Evolutionary conservation across 2,329 filamentous ascomycete genomes (phyloP), one percentile per base, ranked within the genome.

Genomic region (Aureobasidium zeae): DNA sequence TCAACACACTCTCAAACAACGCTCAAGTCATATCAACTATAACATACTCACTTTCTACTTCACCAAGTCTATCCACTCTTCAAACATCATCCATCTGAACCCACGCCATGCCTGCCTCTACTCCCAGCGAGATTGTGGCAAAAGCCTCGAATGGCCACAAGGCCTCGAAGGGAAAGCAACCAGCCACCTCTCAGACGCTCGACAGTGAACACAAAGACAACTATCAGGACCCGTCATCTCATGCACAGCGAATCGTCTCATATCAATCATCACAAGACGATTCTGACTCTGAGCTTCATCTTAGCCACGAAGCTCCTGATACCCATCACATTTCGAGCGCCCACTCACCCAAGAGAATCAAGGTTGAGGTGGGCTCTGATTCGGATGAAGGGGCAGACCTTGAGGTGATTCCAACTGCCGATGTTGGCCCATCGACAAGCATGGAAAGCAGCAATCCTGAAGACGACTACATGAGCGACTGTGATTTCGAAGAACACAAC

Each of bases 391-490:
- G 13, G n/a, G n/a, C n/a, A n/a, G n/a, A n/a, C n/a, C n/a, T 10
- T 10, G 6, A 11, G 26, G 6, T n/a, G 12, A 7, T n/a, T 2
- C 12, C 26, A n/a, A 29, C 5, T n/a, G 26, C 10, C 19, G 10
- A 6, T n/a, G 13, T 3, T 4, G n/a, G 10, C 6, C n/a, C 21
- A 25, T 4, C 15, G 8, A 20, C 25, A 11, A 17, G 8, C 29
- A 20, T 10, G n/a, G 10, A 17, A 17, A 19, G 4, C 21, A 16
- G 17, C 26, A 15, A 25, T 13, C 20, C 20, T 6, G 29, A 44
- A 4, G 19, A 44, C 16, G 31, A 43, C 3, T 33, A 33, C 13
- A 19, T 33, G 29, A 43, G 39, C 17, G 39, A 43, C 16, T 16
- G 4, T 17, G 39, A 43, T 17, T 21, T 43, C 12, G 5, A 30